Base-by-base conservation (phyloP, 1,284 basidiomycete species). In the Leccinum subatratum region DNA sequence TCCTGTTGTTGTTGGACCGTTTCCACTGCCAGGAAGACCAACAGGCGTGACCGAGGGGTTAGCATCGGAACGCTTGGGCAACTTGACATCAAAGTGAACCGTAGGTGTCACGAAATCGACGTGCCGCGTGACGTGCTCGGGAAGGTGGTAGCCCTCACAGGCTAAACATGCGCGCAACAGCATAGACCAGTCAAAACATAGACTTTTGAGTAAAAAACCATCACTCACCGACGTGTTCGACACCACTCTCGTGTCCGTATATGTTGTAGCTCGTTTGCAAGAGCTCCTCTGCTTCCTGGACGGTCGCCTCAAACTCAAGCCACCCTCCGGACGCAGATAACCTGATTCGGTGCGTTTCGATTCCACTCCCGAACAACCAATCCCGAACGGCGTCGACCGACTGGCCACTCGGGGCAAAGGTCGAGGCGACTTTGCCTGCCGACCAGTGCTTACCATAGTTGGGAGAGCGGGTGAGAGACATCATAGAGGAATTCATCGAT, bases 391-490 rank as follows among this genome's bases (percentile, higher is more conserved):
- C 65, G 39, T 77, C 73, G 34, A 82, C 71, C 3, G 81, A 72
- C 42, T 81, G 73, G 3, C 66, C 65, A 30, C 75, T 75, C 0
- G 84, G 82, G 12, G 80, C 77, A 68, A 84, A 84, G 22, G 76
- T 80, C 56, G 77, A 67, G 3, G 79, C 75, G 54, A 85, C 74
- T 61, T 77, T 69, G 4, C 69, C 74, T 12, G 80, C 70, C 2
- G 75, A 71, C 83, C 83, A 85, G 69, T 85, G 83, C 48, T 81
- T 77, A 6, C 83, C 83, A 65, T 82, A 85, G 72, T 78, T 77
- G 14, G 75, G 68, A 3, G 81, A 84, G 18, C 5, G 83, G 83
- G 65, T 82, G 77, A 9, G 83, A 82, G 6, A 83, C 79, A 57
- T 79, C 80, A 64, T 79, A 74, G 39, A 83, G 75, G 66, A 72